Evolutionary conservation across 2,329 filamentous ascomycete genomes (phyloP).

Genomic region (Penicillium paneum): DNA sequence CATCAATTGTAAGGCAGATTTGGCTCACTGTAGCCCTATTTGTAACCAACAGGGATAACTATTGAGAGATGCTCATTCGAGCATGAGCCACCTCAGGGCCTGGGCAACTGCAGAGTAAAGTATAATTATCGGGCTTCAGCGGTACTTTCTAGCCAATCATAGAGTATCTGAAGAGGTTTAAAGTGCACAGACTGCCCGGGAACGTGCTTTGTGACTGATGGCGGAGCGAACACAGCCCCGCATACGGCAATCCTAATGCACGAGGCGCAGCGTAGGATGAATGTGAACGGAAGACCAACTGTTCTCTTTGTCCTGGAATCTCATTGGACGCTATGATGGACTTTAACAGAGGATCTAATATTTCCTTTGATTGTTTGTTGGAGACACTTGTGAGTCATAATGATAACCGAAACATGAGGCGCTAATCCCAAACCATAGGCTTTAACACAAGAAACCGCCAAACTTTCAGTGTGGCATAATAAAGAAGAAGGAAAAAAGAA

Average conservation of each 20-base stretch:
- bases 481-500: neutral
- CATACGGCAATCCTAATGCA: neutral
- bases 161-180: neutral
- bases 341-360: neutral
- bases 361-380: neutral
- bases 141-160: neutral
- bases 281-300: neutral
- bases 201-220: neutral
- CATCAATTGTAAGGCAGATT: neutral
- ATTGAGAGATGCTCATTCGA: neutral
- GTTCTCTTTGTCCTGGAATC: neutral
- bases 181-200: neutral
- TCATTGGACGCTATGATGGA: neutral
- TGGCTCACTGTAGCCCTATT: neutral
- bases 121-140: neutral
- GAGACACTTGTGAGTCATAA: neutral
- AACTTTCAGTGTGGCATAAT: neutral
- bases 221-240: conserved; percentile 8
- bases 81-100: neutral
- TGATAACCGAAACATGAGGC: neutral
- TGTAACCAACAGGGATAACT: neutral
- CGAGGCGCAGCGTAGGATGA: neutral
- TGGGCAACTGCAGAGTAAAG: neutral
- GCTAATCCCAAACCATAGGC: neutral
- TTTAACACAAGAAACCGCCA: neutral